Conservation (phyloP, 768 basidiomycete species). For the Collybia sordida region DNA sequence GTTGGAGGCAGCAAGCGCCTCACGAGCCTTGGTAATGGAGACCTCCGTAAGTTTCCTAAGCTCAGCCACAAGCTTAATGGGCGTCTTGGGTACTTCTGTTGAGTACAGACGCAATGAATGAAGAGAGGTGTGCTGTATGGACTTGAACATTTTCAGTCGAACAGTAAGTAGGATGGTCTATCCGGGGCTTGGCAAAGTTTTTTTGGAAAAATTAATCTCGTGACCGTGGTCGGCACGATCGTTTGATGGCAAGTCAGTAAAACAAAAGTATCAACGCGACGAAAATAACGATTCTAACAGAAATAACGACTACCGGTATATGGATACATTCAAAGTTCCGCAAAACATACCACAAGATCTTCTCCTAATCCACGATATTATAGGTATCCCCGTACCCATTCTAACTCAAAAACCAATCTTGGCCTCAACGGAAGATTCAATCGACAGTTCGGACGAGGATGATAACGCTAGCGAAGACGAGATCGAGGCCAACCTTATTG, state of each 20-base stretch:
- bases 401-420: not conserved
- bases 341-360: slow-evolving; percentile 69
- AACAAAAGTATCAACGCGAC: slow-evolving; percentile 12
- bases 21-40: slow-evolving; percentile 84
- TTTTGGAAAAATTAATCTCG: slow-evolving; percentile 15
- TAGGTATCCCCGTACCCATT: slow-evolving; percentile 33
- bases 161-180: too few relatives aligned
- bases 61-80: slow-evolving; percentile 79
- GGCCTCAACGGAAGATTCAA: slow-evolving; percentile 40
- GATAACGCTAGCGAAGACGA: slow-evolving; percentile 69
- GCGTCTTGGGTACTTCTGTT: slow-evolving; percentile 50
- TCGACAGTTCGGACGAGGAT: slow-evolving; percentile 48
- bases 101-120: slow-evolving; percentile 48
- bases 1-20: slow-evolving; percentile 74
- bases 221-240: slow-evolving; percentile 14
- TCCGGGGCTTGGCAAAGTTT: slow-evolving; percentile 11
- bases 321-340: slow-evolving; percentile 60
- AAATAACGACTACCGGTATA: slow-evolving; percentile 11
- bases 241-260: slow-evolving; percentile 2
- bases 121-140: slow-evolving; percentile 14
- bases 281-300: not conserved
- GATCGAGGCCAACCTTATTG: slow-evolving; percentile 62
- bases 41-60: slow-evolving; percentile 81
- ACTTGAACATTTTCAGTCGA: slow-evolving; percentile 12
- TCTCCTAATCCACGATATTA: slow-evolving; percentile 66